Percentiles rank a stretch among this genome's conserved stretches.
Evolutionary conservation across 768 basidiomycete genomes (phyloP).

Genomic region (Trametopsis cervina): DNA sequence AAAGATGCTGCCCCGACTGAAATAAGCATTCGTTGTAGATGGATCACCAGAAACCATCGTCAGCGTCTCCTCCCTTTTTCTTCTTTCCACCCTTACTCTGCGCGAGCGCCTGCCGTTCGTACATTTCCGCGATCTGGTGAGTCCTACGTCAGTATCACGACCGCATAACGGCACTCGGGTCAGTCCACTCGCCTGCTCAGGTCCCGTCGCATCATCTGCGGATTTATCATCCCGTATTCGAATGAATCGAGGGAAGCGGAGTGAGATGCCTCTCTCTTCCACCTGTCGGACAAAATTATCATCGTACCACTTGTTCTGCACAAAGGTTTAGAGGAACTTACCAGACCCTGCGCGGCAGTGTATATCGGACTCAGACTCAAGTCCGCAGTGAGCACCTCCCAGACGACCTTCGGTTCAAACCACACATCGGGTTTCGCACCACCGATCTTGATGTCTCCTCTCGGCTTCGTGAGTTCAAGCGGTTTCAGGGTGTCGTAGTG

Average conservation of each 20-base stretch:
- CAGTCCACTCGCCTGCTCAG: conserved; percentile 67
- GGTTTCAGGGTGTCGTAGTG: conserved; percentile 81
- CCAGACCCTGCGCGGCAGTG: conserved; percentile 88
- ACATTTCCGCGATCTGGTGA: conserved; percentile 85
- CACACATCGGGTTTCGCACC: conserved; percentile 95
- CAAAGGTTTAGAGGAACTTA: conserved; percentile 35
- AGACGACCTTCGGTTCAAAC: conserved; percentile 96
- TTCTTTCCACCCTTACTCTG: conserved; percentile 67
- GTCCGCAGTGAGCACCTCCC: conserved; percentile 98
- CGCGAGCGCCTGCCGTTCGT: conserved; percentile 79
- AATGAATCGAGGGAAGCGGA: conserved; percentile 95
- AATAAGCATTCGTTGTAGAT: neutral
- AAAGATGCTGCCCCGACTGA: neutral
- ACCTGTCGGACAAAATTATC: conserved; percentile 37
- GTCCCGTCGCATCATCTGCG: conserved; percentile 86
- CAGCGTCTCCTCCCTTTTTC: conserved; percentile 51
- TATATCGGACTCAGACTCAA: conserved; percentile 94
- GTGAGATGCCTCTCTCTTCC: conserved; percentile 87
- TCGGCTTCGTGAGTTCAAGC: conserved; percentile 58
- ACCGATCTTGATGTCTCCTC: conserved; percentile 83
- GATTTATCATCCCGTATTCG: conserved; percentile 89
- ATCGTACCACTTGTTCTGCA: too few relatives aligned
- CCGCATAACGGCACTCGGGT: neutral
- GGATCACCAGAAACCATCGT: conserved; percentile 73
- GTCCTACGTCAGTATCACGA: conserved; percentile 10